Conservation (phyloP, 495 filamentous ascomycete genomes). For the Elasticomyces elasticus region DNA sequence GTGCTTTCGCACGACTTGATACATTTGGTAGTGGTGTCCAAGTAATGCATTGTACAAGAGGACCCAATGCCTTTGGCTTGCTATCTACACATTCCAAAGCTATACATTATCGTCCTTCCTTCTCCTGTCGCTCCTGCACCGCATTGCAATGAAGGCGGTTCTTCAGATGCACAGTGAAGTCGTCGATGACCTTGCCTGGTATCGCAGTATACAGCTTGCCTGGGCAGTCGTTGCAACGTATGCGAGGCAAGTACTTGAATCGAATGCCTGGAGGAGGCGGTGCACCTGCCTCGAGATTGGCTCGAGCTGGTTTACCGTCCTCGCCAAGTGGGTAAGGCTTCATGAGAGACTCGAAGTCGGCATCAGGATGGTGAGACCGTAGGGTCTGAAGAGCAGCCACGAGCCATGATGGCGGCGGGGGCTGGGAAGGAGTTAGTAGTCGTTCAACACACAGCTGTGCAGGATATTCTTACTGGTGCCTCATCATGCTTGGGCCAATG, state of each 20-base stretch:
- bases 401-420: slow-evolving; percentile 76
- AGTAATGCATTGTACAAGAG: neutral
- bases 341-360: slow-evolving; percentile 80
- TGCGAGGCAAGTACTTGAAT: slow-evolving; percentile 71
- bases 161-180: slow-evolving; percentile 83
- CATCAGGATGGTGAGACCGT: slow-evolving; percentile 55
- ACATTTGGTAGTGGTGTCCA: no score
- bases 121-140: slow-evolving; percentile 48
- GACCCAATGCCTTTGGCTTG: neutral
- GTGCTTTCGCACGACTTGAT: no score
- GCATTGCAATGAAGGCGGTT: slow-evolving; percentile 67
- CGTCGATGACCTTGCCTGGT: slow-evolving; percentile 70
- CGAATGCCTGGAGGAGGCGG: slow-evolving; percentile 47
- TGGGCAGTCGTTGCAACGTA: slow-evolving; percentile 82
- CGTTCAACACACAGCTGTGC: slow-evolving; percentile 1
- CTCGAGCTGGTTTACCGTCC: slow-evolving; percentile 43
- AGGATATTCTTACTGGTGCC: slow-evolving; percentile 18
- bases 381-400: slow-evolving; percentile 52
- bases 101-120: neutral
- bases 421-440: slow-evolving; percentile 38
- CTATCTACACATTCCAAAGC: neutral
- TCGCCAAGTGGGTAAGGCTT: slow-evolving; percentile 67
- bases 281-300: slow-evolving; percentile 26
- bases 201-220: slow-evolving; percentile 87
- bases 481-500: slow-evolving; percentile 12